Percentiles rank a stretch among this genome's conserved stretches.
Conservation (phyloP, 371 early-diverging fungal species). For the Mortierella sp. region DNA sequence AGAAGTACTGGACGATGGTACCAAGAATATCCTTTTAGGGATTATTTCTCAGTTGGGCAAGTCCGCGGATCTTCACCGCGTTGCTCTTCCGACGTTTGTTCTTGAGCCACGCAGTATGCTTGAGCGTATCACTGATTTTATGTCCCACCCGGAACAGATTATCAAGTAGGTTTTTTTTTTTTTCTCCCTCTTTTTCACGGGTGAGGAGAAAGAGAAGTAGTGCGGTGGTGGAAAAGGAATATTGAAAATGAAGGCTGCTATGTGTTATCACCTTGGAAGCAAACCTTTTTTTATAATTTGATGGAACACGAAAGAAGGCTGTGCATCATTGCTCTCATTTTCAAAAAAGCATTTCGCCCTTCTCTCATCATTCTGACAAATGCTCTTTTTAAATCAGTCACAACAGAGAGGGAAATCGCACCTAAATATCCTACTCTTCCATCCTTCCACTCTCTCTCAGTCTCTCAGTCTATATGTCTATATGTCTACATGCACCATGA, state of each 20-base stretch:
- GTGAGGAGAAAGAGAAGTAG: too few relatives aligned
- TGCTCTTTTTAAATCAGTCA: too few relatives aligned
- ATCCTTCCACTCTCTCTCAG: too few relatives aligned
- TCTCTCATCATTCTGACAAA: too few relatives aligned
- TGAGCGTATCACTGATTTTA: constrained; percentile 96
- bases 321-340: constrained; percentile 2
- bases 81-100: constrained; percentile 97
- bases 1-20: constrained; percentile 91
- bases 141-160: constrained; percentile 93
- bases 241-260: background rate
- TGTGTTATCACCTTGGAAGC: too few relatives aligned
- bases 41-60: constrained; percentile 90
- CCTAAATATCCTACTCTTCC: too few relatives aligned
- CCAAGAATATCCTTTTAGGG: constrained; percentile 86
- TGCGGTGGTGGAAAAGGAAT: background rate
- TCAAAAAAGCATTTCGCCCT: background rate
- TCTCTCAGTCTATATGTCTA: too few relatives aligned
- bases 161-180: constrained; percentile 69
- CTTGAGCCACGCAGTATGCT: constrained; percentile 96
- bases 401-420: too few relatives aligned
- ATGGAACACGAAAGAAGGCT: background rate
- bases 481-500: too few relatives aligned
- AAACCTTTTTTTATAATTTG: too few relatives aligned
- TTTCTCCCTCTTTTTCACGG: background rate
- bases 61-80: constrained; percentile 89